Evolutionary conservation across 75 land plant genomes (phyloP).

Genomic region (Picea sitchensis): DNA sequence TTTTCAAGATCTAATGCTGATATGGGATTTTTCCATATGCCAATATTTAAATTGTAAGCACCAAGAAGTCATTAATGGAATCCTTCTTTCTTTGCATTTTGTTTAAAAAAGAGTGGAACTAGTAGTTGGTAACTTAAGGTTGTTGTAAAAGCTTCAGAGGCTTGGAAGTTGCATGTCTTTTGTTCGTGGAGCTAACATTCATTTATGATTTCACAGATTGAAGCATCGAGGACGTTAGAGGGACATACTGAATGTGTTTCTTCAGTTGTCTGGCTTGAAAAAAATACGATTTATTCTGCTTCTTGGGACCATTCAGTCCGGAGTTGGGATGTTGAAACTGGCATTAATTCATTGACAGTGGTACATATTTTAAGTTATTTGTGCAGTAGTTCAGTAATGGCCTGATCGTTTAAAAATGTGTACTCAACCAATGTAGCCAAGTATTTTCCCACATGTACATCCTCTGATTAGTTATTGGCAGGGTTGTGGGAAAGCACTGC

Average conservation of each 20-base stretch:
- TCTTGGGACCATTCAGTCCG: constrained; percentile 96
- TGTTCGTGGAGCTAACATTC: not conserved
- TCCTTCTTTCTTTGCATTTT: too few relatives aligned
- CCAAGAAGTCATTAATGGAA: too few relatives aligned
- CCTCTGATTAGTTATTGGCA: constrained; percentile 20
- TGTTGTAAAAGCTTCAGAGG: not conserved
- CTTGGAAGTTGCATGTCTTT: not conserved
- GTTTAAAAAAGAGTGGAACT: not conserved
- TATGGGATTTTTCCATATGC: too few relatives aligned
- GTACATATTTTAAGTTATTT: constrained; percentile 25
- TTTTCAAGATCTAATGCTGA: too few relatives aligned
- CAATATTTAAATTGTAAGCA: too few relatives aligned
- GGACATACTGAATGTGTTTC: constrained; percentile 89
- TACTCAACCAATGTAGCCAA: not conserved
- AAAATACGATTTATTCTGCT: constrained; percentile 61
- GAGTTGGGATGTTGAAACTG: constrained; percentile 88
- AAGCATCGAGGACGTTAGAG: constrained; percentile 54
- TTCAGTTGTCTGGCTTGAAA: constrained; percentile 69
- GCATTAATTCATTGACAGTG: constrained; percentile 54
- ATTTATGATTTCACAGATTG: constrained; percentile 8
- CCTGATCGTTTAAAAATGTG: not conserved
- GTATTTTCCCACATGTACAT: not conserved
- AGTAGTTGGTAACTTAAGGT: not conserved
- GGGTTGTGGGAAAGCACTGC: constrained; percentile 74
- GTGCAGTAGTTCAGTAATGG: not conserved